Evolutionary conservation across 331 rosid genomes (phyloP).

Genomic region (Rhamnella rubrinervis): DNA sequence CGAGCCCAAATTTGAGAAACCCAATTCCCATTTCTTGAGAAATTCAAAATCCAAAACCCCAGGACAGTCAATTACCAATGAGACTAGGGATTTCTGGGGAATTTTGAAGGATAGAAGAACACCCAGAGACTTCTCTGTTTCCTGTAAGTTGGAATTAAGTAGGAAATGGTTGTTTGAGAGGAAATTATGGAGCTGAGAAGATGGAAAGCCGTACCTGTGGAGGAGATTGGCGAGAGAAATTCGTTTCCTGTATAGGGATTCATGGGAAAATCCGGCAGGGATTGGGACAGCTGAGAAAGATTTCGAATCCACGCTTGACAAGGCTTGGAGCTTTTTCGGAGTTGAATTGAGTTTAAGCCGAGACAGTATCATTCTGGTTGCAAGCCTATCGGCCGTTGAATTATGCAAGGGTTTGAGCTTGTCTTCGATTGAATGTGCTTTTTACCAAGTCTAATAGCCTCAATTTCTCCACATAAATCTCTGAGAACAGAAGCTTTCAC

Average conservation of each 20-base stretch:
- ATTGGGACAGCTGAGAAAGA: slow-evolving; percentile 19
- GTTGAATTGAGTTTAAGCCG: too few species aligned
- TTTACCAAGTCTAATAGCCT: too few species aligned
- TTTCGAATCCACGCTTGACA: background rate
- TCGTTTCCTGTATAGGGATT: slow-evolving; percentile 49
- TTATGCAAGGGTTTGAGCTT: too few species aligned
- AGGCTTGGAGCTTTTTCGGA: background rate
- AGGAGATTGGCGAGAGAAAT: slow-evolving; percentile 53
- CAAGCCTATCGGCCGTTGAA: too few species aligned
- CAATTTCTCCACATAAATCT: too few species aligned
- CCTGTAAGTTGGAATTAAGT: slow-evolving; percentile 26
- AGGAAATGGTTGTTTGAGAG: slow-evolving; percentile 47
- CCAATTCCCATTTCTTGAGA: slow-evolving; percentile 45
- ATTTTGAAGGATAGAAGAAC: slow-evolving; percentile 53
- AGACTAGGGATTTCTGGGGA: slow-evolving; percentile 48
- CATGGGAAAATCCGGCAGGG: slow-evolving; percentile 15
- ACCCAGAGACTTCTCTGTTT: slow-evolving; percentile 45
- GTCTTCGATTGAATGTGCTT: too few species aligned
- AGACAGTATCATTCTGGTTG: too few species aligned
- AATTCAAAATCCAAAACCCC: slow-evolving; percentile 50
- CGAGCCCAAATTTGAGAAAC: slow-evolving; percentile 31
- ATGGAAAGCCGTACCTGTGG: slow-evolving; percentile 59
- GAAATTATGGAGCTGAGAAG: slow-evolving; percentile 42
- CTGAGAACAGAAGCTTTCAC: too few species aligned
- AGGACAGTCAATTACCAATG: slow-evolving; percentile 54